Conservation (phyloP, 176 grass and related monocot genomes). For the Phoenix dactylifera region DNA sequence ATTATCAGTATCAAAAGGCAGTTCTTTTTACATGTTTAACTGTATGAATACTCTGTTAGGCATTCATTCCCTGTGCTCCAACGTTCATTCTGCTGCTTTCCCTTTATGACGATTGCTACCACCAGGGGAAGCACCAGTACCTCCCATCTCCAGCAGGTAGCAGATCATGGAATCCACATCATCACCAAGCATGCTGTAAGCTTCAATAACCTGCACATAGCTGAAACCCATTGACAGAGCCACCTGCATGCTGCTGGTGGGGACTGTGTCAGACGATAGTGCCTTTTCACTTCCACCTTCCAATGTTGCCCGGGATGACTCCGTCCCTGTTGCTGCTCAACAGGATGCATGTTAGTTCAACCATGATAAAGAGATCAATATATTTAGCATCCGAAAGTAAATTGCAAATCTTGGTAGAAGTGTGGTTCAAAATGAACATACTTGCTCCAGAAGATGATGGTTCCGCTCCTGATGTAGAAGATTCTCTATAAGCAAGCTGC, state of each 20-base stretch:
- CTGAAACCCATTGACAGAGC: slow-evolving; percentile 89
- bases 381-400: too few relatives aligned
- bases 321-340: slow-evolving; percentile 56
- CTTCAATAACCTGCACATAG: slow-evolving; percentile 89
- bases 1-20: too few relatives aligned
- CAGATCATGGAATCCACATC: slow-evolving; percentile 96
- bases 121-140: slow-evolving; percentile 28
- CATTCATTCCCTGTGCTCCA: too few relatives aligned
- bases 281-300: slow-evolving; percentile 19
- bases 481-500: slow-evolving; percentile 48
- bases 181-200: slow-evolving; percentile 88
- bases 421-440: slow-evolving; percentile 10
- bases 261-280: slow-evolving; percentile 45
- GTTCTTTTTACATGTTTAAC: too few relatives aligned
- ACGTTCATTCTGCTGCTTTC: slow-evolving; percentile 66
- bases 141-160: slow-evolving; percentile 81
- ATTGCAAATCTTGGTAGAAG: too few relatives aligned
- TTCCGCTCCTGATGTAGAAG: slow-evolving; percentile 74
- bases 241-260: slow-evolving; percentile 70
- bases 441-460: slow-evolving; percentile 81
- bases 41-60: too few relatives aligned
- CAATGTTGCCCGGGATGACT: slow-evolving; percentile 35
- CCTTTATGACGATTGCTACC: slow-evolving; percentile 74
- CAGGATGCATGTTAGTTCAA: slow-evolving; percentile 8
- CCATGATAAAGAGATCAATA: neutral